Evolutionary conservation across 164 flowering plant species (phyloP).

Genomic region (Annona squamosa): DNA sequence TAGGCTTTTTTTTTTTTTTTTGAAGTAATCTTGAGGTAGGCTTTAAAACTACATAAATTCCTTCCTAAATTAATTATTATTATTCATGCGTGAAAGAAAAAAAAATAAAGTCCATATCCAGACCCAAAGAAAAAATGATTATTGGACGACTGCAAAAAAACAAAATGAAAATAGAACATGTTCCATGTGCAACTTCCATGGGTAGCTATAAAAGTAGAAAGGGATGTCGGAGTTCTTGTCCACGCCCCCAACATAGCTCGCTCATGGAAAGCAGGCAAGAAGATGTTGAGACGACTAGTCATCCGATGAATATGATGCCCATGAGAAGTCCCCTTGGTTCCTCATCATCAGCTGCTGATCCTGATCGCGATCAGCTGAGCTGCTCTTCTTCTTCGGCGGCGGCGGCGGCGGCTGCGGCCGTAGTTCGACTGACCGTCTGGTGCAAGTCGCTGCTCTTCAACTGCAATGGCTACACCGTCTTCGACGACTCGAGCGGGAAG

Average conservation of each 20-base stretch:
- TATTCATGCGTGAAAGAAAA: too few relatives aligned
- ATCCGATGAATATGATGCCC: neutral
- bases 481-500: constrained; percentile 13
- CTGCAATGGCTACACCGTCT: constrained; percentile 21
- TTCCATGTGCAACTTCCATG: neutral
- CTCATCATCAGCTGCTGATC: neutral
- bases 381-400: constrained; percentile 9
- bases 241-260: neutral
- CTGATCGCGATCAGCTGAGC: neutral
- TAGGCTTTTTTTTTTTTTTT: too few relatives aligned
- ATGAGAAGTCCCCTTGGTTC: neutral
- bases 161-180: neutral
- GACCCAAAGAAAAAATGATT: too few relatives aligned
- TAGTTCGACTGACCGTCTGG: constrained; percentile 16
- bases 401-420: neutral
- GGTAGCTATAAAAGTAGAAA: neutral
- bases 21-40: too few relatives aligned
- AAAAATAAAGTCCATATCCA: too few relatives aligned
- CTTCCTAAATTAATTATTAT: too few relatives aligned
- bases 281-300: neutral
- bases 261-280: neutral
- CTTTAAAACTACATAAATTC: too few relatives aligned
- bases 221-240: neutral
- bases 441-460: constrained; percentile 20
- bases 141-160: neutral